Evolutionary conservation across 345 rosid species (phyloP), one percentile per base, ranked within the genome.

Genomic region (Eucalyptus polyanthemos): DNA sequence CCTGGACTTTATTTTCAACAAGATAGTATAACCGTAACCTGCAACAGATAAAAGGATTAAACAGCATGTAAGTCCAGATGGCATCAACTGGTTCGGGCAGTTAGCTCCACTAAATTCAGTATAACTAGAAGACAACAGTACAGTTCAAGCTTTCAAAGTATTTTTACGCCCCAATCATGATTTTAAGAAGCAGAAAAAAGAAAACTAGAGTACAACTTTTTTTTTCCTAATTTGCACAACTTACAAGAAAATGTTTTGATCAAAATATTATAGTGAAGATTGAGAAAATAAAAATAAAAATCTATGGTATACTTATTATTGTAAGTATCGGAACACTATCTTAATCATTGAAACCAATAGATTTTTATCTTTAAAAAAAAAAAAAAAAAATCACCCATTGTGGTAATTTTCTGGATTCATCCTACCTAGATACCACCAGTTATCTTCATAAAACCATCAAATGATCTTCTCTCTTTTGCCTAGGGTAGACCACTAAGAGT

Each of bases 1-100:
- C 97, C 93, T 94, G 92, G 89, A 96, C 92, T 90, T 89, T 95
- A 91, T 92, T 94, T 90, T 96, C 97, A 80, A 94, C 91, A 72
- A 96, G 92, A 90, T 92, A 90, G 88, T 96, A 95, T 42, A 94
- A 88, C 91, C 91, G 90, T 89, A 96, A 87, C 90, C 96, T 96
- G 89, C 27, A 47, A 49, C 49, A 86, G 72, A 88, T 22, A 21
- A 72, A 53, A 37, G n/a, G 47, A 76, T 76, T 40, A 76, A 76
- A 76, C 47, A 40, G 85, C 47, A 76, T 40, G 85, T 76, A 86
- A 50, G n/a, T 87, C 29, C 42, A 5, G 8, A 76, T 76, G 85
- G 14, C 22, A 76, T 76, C 85, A 40, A 40, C 47, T 6, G 29
- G 47, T 40, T 40, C 9, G 16, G 47, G 15, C 47, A 76, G 85